Evolutionary conservation across 768 basidiomycete species (phyloP), one percentile per base, ranked within the genome.

Genomic region (Infundibulicybe gibba): DNA sequence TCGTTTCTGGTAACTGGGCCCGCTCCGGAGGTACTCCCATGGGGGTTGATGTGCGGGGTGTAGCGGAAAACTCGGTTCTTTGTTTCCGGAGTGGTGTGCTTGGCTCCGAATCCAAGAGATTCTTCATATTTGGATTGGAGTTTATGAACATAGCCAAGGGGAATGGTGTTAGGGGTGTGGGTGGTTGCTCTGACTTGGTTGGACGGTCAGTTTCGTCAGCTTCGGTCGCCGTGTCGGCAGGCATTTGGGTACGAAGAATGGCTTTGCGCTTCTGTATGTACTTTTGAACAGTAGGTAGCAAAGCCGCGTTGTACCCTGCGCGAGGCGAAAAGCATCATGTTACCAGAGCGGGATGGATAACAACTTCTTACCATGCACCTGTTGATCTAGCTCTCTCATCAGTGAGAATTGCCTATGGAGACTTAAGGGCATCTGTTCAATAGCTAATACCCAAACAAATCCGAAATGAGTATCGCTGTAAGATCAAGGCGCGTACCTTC

Each of bases 381-480:
- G 81, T 46, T 80, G 71, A 54, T 92, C 90, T 32, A 90, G 67
- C 60, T 93, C 89, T 6, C 73, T 70, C 63, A 90, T 75, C 25
- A 93, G 68, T 25, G 76, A 72, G 56, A 82, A 83, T 44, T 85
- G 83, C 38, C 90, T 72, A 49, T 85, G 82, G 16, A 92, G 61
- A 20, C 85, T 82, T 45, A 90, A 65, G 1, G 90, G 90, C 6
- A 93, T 64, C 59, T 90, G 87, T 49, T 90, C 87, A 43, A 91
- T 73, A 41, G 83, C 90, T 93, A 30, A 43, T n/a, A n/a, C 43
- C 45, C 43, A 37, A 31, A 31, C 43, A 41, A 14, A 14, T 38
- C 25, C 8, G 25, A 25, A 8, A 25, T 25, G 25, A 4, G 8
- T 25, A 25, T 25, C 8, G 25, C 25, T 8, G 25, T 25, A 25